Base-by-base conservation (phyloP, 2,329 filamentous ascomycete genomes). In the Penicillium polonicum region DNA sequence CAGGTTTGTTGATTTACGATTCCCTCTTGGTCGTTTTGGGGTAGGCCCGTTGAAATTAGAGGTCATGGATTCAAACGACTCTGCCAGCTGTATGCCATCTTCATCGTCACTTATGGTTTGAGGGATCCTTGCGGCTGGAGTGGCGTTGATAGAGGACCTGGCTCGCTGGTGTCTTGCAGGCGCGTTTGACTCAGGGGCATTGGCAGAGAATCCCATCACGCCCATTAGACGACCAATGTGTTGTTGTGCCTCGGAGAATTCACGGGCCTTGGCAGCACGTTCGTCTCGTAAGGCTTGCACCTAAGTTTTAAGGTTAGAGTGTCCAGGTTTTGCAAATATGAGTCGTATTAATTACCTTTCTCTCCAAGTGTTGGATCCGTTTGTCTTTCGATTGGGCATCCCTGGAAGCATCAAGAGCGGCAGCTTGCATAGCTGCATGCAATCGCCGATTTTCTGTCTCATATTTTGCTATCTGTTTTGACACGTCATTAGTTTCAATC, bases 161-260 rank as follows among this genome's bases (percentile, higher is more conserved):
- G 60, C 44, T 29, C 58, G 61, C 25, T 55, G 54, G 5, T 65
- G 63, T 64, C 62, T 65, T 23, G 59, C 49, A 31, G 50, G 5
- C 39, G 57, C 52, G 39, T 46, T 45, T 52, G 60, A 50, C 17
- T 64, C 62, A 41, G 53, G 55, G 12, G 64, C 29, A 2, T 68
- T 64, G 5, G 67, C 57, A 6, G 68, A 66, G 51, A 74, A 73
- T 1, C 72, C 73, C 73, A 75, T 76, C 2, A 76, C 72, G 17
- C 63, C 65, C 73, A 76, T 76, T 5, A 76, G 57, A 13, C 71
- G 68, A 15, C 69, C 64, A 23, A 75, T 76, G 45, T 76, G 71
- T 52, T 76, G 71, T 51, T 75, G 74, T 1, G 73, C 74, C 55
- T 75, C 73, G 1, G 70, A 73, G 36, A 76, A 75, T 54, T 76